Base-by-base conservation (phyloP, 2,329 filamentous ascomycete genomes). In the Penicillium sclerotiorum region DNA sequence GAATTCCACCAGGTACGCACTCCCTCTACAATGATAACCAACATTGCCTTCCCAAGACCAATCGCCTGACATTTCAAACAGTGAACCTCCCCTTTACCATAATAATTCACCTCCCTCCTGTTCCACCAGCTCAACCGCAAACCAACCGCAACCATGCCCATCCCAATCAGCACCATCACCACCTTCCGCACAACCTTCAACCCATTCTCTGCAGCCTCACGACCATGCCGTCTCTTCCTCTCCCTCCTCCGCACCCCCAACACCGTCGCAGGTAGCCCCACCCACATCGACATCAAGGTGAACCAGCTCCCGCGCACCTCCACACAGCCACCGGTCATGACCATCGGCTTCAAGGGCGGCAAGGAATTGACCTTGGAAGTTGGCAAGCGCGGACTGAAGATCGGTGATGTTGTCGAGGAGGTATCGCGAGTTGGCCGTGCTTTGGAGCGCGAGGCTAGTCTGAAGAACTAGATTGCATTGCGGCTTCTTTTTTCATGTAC, bases 281-380 rank as follows among this genome's bases (percentile, higher is more conserved):
- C 79, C 48, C 80, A 78, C 58, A 90, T 96, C 79, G 83, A 85
- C 65, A 88, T 97, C 66, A 84, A 84, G 61, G 87, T 90, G 11
- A 87, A 83, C 53, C 77, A 96, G 57, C 77, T 97, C 45, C 84
- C 90, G 45, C 82, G 87, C 57, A 69, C 77, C 45, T 89, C 88
- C 47, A 82, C 80, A 45, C 84, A 89, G 63, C 79, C 85, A 23
- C 88, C 87, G 49, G 80, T 81, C 38, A 73, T 99, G 48, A 79
- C 77, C 33, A 75, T 99, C 60, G 95, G 92, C 64, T 97, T 97
- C 73, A 96, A 96, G 80, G 94, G 96, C 67, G 94, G 94, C 62
- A 95, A 93, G 76, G 87, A 95, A 65, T 83, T 97, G 77, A 84
- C 84, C 27, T 81, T 97, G 32, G 86, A 96, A 67, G 81, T 90